Evolutionary conservation across 495 filamentous ascomycete species (phyloP), one percentile per base, ranked within the genome.

Genomic region (Pyronema domesticum): DNA sequence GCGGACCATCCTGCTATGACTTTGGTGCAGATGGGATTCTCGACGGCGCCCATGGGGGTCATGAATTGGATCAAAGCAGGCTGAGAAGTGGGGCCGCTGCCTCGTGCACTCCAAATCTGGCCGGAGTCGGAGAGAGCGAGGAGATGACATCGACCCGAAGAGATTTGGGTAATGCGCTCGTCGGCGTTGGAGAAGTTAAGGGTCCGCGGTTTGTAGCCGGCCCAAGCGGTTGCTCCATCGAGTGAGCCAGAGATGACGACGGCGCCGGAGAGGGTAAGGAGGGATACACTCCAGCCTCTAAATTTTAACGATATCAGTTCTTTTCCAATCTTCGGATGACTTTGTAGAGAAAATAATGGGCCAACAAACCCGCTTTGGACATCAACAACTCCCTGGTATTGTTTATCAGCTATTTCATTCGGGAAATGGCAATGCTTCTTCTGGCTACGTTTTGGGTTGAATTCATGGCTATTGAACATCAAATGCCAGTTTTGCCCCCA

Each of bases 1-100:
- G 47, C 56, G 50, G 55, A 46, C 62, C 62, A 65, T 19, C 62
- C 62, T 6, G 57, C 62, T 44, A 60, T 55, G 49, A 65, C 61
- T 40, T 64, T 65, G 8, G 36, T 55, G 3, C 37, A 35, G 30
- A 23, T 58, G 36, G 57, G 57, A 23, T 50, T 14, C 23, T 54
- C 57, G 13, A 54, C 10, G 37, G 14, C 7, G 33, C 44, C 45
- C n/a, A 13, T 18, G 17, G 48, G 23, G 8, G 52, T 49, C 19
- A 33, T 18, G 40, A 63, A 63, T 7, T 37, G 39, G 23, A 63
- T 53, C 15, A 55, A 35, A 7, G 51, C 40, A 15, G 59, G 55
- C 14, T 9, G 10, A 7, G 8, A 10, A 10, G 18, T 14, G 1
- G 9, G 1, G 15, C 33, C 13, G 30, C 44, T 46, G 19, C 45